phyloP scores from a whole-genome alignment of 2,329 filamentous ascomycete genomes.

The Pseudogymnoascus sp. region DNA sequence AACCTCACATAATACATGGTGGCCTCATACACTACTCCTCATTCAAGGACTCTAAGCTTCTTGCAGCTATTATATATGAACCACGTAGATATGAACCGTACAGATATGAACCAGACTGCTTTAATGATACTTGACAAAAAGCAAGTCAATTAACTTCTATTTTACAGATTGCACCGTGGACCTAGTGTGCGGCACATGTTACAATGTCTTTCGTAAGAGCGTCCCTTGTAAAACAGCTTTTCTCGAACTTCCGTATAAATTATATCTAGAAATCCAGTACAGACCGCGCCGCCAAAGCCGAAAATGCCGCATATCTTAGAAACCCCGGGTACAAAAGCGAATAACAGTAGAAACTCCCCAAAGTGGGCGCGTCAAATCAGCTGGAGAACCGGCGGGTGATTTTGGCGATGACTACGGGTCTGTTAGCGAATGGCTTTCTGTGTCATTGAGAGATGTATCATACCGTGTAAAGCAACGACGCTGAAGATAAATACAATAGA shows the following conservation, averaged over 20 bases:
- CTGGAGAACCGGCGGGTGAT: slow-evolving; percentile 76
- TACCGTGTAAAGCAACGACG: slow-evolving; percentile 95
- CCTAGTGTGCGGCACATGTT: background rate
- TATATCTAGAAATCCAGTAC: slow-evolving; percentile 8
- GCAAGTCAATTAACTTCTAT: slow-evolving; percentile 5
- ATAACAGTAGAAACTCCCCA: slow-evolving; percentile 3
- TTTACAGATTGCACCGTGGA: slow-evolving; percentile 4
- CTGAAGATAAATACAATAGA: slow-evolving; percentile 98
- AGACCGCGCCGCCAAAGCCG: slow-evolving; percentile 1
- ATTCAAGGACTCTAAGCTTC: background rate
- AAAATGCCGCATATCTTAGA: slow-evolving; percentile 8
- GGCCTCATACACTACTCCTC: background rate
- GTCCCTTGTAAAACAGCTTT: background rate
- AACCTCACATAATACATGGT: background rate
- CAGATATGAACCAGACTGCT: background rate
- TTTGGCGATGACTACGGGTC: slow-evolving; percentile 76
- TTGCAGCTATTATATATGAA: background rate
- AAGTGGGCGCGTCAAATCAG: slow-evolving; percentile 11
- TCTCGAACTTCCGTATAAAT: slow-evolving; percentile 6
- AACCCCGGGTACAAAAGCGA: slow-evolving; percentile 3
- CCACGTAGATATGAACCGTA: background rate
- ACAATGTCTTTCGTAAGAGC: background rate
- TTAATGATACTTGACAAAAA: background rate
- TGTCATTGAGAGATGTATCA: slow-evolving; percentile 30
- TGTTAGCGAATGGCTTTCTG: slow-evolving; percentile 1